Conservation (phyloP, 371 early-diverging fungal species). For the Mortierella sp. region DNA sequence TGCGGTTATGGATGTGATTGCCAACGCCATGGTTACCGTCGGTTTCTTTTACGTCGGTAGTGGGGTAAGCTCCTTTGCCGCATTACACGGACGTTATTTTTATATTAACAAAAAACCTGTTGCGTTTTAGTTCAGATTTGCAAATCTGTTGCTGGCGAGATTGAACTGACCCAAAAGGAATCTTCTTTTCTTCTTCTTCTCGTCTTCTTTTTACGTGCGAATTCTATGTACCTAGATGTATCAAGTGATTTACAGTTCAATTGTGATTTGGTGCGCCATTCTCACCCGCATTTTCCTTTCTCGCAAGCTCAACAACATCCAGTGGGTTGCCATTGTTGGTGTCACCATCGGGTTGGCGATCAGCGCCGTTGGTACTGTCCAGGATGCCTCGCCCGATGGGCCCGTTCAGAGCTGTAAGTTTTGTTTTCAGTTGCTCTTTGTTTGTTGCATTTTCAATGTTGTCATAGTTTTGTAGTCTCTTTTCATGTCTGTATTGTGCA, state of each 20-base stretch:
- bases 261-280: slow-evolving; percentile 87
- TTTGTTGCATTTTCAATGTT: not conserved
- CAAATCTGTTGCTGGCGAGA: not conserved
- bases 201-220: not conserved
- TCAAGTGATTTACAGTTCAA: slow-evolving; percentile 82
- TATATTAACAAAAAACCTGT: not conserved
- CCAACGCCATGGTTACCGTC: slow-evolving; percentile 78
- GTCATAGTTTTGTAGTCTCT: not conserved
- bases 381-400: slow-evolving; percentile 50
- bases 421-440: not conserved
- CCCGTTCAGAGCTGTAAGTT: slow-evolving; percentile 41
- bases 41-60: slow-evolving; percentile 84
- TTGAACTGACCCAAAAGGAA: not conserved
- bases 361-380: slow-evolving; percentile 67
- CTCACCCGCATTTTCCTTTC: slow-evolving; percentile 73
- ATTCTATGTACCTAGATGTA: slow-evolving; percentile 67
- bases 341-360: slow-evolving; percentile 78
- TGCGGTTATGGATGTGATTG: slow-evolving; percentile 76
- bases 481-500: not conserved
- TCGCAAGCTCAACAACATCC: slow-evolving; percentile 65
- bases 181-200: not conserved
- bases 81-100: not conserved
- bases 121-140: not conserved
- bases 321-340: slow-evolving; percentile 78
- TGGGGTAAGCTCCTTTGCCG: slow-evolving; percentile 66